Evolutionary conservation across 139 green algal species (phyloP).

Genomic region (Chlamydomonas eustigma): DNA sequence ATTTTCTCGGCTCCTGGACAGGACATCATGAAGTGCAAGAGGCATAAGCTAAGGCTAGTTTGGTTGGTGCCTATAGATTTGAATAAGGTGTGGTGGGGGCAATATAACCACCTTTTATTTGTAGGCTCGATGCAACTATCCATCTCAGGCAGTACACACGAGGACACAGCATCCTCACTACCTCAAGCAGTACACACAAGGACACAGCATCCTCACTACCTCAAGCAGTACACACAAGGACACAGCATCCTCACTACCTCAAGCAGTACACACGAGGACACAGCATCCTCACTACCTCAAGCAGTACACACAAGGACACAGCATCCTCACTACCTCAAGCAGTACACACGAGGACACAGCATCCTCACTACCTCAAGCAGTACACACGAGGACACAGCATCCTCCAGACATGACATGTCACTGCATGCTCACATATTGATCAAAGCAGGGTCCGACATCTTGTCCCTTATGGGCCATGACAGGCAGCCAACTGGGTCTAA

Average conservation of each 20-base stretch:
- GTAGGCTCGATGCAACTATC: too few species aligned
- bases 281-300: not conserved
- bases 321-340: not conserved
- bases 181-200: not conserved
- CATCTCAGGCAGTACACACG: not conserved
- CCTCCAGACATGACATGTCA: not conserved
- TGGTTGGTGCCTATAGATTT: not conserved
- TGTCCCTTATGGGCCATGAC: not conserved
- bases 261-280: not conserved
- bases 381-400: not conserved
- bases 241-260: not conserved
- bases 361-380: not conserved
- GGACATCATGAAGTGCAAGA: not conserved
- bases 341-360: not conserved
- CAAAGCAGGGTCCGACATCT: too few species aligned
- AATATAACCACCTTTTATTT: not conserved
- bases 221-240: not conserved
- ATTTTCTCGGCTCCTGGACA: not conserved
- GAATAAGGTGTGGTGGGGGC: not conserved
- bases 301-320: not conserved
- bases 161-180: not conserved
- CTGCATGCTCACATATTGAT: not conserved
- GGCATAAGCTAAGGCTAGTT: not conserved
- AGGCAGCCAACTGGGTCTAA: slow-evolving; percentile 11
- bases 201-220: not conserved